Conservation (phyloP, 192 early-diverging fungal species). For the Coemansia sp. region DNA sequence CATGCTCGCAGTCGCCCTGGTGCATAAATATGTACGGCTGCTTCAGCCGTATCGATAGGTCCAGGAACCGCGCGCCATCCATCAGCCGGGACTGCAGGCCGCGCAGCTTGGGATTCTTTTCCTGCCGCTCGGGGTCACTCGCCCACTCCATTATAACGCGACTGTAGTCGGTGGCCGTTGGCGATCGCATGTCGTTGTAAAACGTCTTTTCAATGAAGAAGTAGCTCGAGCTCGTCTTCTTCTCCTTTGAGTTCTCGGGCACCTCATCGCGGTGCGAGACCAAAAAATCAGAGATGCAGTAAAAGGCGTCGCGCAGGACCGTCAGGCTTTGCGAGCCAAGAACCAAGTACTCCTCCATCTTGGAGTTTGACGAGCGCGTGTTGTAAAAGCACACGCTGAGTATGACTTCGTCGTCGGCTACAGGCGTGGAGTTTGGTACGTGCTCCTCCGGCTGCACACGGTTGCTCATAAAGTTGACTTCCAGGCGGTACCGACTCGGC, state of each 20-base stretch:
- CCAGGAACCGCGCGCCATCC: conserved; percentile 64
- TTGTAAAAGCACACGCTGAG: conserved; percentile 69
- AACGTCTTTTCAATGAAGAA: conserved; percentile 79
- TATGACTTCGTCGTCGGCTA: conserved; percentile 59
- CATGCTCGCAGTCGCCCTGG: conserved; percentile 80
- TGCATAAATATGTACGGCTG: conserved; percentile 76
- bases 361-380: conserved; percentile 53
- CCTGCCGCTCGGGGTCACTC: conserved; percentile 54
- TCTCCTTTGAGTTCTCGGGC: conserved; percentile 54
- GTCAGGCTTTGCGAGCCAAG: conserved; percentile 72
- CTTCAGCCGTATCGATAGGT: conserved; percentile 66
- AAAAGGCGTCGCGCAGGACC: conserved; percentile 69
- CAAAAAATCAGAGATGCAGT: conserved; percentile 70
- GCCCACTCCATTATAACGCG: conserved; percentile 75
- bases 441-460: conserved; percentile 33
- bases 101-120: conserved; percentile 52
- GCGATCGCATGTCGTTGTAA: conserved; percentile 70
- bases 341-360: conserved; percentile 67
- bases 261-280: conserved; percentile 46
- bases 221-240: conserved; percentile 67
- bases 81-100: conserved; percentile 59
- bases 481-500: conserved; percentile 51
- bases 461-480: conserved; percentile 59
- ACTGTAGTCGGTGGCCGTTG: conserved; percentile 68
- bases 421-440: conserved; percentile 24